Conservation (phyloP, 2,329 filamentous ascomycete species). For the Ophiostoma montium region DNA sequence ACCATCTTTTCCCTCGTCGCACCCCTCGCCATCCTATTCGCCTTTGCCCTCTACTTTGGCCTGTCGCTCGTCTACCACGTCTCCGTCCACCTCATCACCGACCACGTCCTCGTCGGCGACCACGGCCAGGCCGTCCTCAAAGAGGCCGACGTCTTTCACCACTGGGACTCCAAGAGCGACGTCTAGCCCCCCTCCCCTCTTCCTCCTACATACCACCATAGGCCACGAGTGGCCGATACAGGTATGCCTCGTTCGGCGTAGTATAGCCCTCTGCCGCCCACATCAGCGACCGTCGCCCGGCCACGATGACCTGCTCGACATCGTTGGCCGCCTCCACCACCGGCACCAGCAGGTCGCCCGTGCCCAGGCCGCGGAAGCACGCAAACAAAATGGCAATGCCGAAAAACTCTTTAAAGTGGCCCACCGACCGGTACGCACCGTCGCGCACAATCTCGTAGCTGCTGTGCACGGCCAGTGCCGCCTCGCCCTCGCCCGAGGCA, state of each 20-base stretch:
- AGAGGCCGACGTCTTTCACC: slow-evolving; percentile 3
- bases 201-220: too few species aligned
- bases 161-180: slow-evolving; percentile 12
- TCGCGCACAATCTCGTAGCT: slow-evolving; percentile 10
- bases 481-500: not conserved
- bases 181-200: not conserved
- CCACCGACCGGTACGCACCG: slow-evolving; percentile 13
- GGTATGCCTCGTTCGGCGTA: not conserved
- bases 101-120: slow-evolving; percentile 1
- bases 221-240: not conserved
- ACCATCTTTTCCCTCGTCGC: slow-evolving; percentile 32
- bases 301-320: slow-evolving; percentile 15
- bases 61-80: slow-evolving; percentile 11
- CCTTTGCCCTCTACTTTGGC: slow-evolving; percentile 12
- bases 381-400: slow-evolving; percentile 12
- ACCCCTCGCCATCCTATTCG: slow-evolving; percentile 19
- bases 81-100: slow-evolving; percentile 10
- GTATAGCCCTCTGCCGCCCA: slow-evolving; percentile 9
- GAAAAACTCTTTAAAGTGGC: slow-evolving; percentile 15
- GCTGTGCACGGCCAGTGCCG: not conserved
- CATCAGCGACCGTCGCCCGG: slow-evolving; percentile 13
- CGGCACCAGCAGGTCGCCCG: slow-evolving; percentile 8
- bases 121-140: slow-evolving; percentile 1
- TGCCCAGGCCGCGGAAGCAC: slow-evolving; percentile 10
- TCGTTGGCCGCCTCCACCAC: slow-evolving; percentile 13